Evolutionary conservation across 805 yeast genomes (phyloP).

Genomic region (Isabelozyma pseudorhagii): DNA sequence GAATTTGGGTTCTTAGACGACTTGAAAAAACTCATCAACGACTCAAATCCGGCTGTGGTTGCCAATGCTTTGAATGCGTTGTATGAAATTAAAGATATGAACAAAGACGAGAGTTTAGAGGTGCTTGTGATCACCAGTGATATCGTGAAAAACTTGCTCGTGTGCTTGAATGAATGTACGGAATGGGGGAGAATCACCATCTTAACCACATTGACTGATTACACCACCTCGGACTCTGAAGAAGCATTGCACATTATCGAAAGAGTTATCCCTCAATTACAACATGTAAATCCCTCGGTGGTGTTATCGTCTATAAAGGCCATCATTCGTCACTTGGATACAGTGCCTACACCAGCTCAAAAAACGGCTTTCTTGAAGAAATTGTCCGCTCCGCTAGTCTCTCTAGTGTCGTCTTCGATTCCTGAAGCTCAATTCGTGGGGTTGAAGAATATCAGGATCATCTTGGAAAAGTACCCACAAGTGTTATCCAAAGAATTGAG

Average conservation of each 20-base stretch:
- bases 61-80: slow-evolving; percentile 90
- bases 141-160: slow-evolving; percentile 59
- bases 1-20: slow-evolving; percentile 82
- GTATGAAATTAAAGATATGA: slow-evolving; percentile 74
- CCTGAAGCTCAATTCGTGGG: slow-evolving; percentile 96
- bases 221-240: slow-evolving; percentile 47
- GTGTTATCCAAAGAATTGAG: slow-evolving; percentile 75
- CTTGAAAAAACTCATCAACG: slow-evolving; percentile 67
- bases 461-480: slow-evolving; percentile 83
- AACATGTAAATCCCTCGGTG: slow-evolving; percentile 95
- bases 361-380: slow-evolving; percentile 55
- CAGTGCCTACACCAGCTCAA: slow-evolving; percentile 39
- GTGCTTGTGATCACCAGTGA: slow-evolving; percentile 37
- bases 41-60: slow-evolving; percentile 94
- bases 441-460: slow-evolving; percentile 82
- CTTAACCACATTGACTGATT: slow-evolving; percentile 75
- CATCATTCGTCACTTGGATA: slow-evolving; percentile 63
- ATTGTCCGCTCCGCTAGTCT: slow-evolving; percentile 80
- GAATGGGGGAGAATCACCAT: slow-evolving; percentile 98
- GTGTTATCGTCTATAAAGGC: slow-evolving; percentile 84
- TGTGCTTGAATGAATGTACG: slow-evolving; percentile 93
- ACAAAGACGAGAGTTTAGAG: slow-evolving; percentile 42
- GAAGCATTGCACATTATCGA: slow-evolving; percentile 87
- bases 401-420: slow-evolving; percentile 74
- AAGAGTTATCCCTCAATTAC: slow-evolving; percentile 89